These are phyloP conservation scores for Hymenoscyphus repandus DNA, from an alignment of 2,329 filamentous ascomycete genomes.

Conservation along the genomic window DNA sequence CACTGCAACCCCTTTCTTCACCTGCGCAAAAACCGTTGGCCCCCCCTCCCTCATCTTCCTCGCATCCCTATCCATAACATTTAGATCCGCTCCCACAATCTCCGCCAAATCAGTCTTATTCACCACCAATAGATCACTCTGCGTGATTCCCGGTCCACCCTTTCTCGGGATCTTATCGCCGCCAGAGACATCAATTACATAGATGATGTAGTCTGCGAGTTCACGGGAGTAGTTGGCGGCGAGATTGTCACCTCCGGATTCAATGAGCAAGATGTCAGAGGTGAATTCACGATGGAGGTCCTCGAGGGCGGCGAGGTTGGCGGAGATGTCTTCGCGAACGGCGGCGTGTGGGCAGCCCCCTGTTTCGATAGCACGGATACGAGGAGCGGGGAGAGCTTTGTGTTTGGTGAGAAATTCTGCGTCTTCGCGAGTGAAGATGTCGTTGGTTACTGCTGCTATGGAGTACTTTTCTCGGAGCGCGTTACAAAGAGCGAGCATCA, in stretches of 20 bases:
- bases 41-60: conserved; percentile 93
- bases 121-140: conserved; percentile 86
- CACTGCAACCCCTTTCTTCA: conserved; percentile 86
- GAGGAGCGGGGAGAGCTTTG: conserved; percentile 72
- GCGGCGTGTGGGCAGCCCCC: conserved; percentile 96
- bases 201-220: conserved; percentile 95
- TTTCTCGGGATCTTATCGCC: conserved; percentile 97
- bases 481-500: conserved; percentile 90
- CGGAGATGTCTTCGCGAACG: conserved; percentile 92
- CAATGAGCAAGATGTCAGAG: conserved; percentile 85
- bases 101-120: conserved; percentile 97
- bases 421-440: conserved; percentile 98
- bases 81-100: conserved; percentile 82
- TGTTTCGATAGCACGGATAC: conserved; percentile 95
- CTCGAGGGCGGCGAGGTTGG: conserved; percentile 89
- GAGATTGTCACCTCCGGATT: conserved; percentile 92
- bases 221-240: conserved; percentile 95
- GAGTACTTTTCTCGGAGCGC: conserved; percentile 75
- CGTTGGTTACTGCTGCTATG: conserved; percentile 94
- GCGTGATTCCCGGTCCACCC: conserved; percentile 93
- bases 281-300: conserved; percentile 76
- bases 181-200: conserved; percentile 94
- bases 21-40: conserved; percentile 91
- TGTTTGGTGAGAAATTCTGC: conserved; percentile 92
- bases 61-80: conserved; percentile 91